A percentile compares a stretch with the other conserved stretches of the same genome.
These are phyloP conservation scores for Monosporozyma siamensis DNA, from an alignment of 805 yeast genomes.

Conservation along the genomic window DNA sequence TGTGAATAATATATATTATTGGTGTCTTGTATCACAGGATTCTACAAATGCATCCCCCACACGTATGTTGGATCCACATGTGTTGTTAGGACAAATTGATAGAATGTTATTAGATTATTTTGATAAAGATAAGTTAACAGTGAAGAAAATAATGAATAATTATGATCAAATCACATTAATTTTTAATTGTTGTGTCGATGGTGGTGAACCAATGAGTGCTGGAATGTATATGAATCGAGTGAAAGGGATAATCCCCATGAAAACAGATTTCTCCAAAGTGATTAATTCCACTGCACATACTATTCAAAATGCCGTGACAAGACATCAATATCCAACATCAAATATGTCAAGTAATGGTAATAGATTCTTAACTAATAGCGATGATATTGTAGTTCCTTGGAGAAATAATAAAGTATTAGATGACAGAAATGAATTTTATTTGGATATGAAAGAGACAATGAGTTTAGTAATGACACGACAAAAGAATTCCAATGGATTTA, in stretches of 20 bases:
- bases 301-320: conserved; percentile 6
- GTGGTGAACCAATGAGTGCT: conserved; percentile 61
- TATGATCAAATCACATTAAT: conserved; percentile 62
- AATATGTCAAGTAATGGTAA: background rate
- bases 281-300: conserved; percentile 31
- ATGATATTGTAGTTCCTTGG: conserved; percentile 53
- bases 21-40: conserved; percentile 13
- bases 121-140: conserved; percentile 40
- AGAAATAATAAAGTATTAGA: conserved; percentile 60
- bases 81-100: conserved; percentile 42
- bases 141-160: conserved; percentile 55
- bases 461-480: conserved; percentile 33
- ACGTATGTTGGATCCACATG: background rate
- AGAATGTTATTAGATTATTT: conserved; percentile 51
- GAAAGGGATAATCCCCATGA: conserved; percentile 56
- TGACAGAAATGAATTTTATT: conserved; percentile 74
- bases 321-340: conserved; percentile 2
- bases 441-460: conserved; percentile 66
- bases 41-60: background rate
- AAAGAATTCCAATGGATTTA: background rate
- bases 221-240: conserved; percentile 53
- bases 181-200: conserved; percentile 69
- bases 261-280: conserved; percentile 28
- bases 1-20: conserved; percentile 17
- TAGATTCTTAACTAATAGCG: background rate